phyloP scores from a whole-genome alignment of 306 rosid genomes.

The Lathyrus oleraceus region DNA sequence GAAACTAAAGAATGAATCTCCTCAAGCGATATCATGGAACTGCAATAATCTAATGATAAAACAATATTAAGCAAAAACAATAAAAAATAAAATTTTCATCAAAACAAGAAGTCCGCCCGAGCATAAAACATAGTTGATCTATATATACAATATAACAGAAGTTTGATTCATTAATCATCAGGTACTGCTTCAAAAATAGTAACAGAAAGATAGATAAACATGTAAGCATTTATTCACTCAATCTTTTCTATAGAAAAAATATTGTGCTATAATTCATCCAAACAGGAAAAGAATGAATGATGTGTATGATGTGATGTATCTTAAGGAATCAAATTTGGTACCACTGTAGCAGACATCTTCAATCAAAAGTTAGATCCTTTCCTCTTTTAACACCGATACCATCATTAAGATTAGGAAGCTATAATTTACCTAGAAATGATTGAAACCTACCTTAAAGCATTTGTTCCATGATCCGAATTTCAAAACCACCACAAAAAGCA shows the following conservation, averaged over 20 bases:
- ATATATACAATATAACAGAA: neutral
- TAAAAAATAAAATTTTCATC: neutral
- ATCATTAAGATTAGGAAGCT: neutral
- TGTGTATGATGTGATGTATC: conserved; percentile 1
- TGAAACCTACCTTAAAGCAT: conserved; percentile 24
- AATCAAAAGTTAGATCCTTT: conserved; percentile 11
- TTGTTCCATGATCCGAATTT: conserved; percentile 5
- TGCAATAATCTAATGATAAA: neutral
- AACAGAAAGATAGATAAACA: neutral
- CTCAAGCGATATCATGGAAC: neutral
- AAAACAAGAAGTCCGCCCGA: neutral
- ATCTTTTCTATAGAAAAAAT: neutral
- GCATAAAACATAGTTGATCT: neutral
- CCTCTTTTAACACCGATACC: neutral
- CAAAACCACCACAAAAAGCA: conserved; percentile 28
- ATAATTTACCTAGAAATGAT: conserved; percentile 20
- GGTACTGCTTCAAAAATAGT: neutral
- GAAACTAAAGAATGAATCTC: conserved; percentile 6
- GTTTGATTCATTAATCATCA: neutral
- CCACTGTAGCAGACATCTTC: conserved; percentile 16
- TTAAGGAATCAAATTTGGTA: conserved; percentile 8
- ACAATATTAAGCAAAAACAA: neutral
- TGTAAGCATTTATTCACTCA: conserved; percentile 13
- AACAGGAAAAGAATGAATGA: conserved; percentile 17
- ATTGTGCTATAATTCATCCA: neutral